phyloP scores from a whole-genome alignment of 1,284 basidiomycete species.

The Ceratobasidium sp. region DNA sequence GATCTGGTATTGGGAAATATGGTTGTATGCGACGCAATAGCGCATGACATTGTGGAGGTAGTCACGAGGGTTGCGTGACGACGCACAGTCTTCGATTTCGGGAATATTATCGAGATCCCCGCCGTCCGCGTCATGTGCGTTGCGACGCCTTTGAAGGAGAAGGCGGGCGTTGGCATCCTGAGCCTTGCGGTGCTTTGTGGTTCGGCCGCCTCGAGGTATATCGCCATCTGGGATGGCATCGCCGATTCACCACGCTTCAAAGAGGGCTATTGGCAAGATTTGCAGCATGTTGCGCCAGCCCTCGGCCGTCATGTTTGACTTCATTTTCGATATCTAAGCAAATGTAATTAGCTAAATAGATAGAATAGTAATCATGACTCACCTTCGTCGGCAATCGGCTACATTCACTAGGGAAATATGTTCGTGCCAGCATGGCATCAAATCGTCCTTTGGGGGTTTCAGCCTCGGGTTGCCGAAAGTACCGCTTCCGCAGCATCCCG shows the following conservation, averaged over 20 bases:
- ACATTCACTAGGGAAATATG: not conserved
- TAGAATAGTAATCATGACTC: not conserved
- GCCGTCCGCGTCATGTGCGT: not conserved
- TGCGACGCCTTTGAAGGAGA: not conserved
- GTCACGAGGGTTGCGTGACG: not conserved
- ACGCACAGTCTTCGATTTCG: not conserved
- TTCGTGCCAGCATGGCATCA: not conserved
- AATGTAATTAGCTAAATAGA: no score
- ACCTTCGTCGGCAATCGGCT: not conserved
- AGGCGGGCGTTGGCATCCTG: not conserved
- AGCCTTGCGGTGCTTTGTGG: not conserved
- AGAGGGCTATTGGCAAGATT: no score
- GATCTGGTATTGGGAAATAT: not conserved
- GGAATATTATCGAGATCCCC: not conserved
- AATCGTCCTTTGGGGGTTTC: not conserved
- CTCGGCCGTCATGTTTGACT: no score
- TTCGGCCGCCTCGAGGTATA: not conserved
- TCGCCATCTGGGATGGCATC: not conserved
- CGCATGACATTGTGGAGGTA: constrained; percentile 1
- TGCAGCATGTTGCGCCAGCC: no score
- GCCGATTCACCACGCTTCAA: not conserved
- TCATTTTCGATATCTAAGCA: no score
- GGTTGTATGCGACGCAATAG: not conserved
- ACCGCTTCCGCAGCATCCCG: not conserved
- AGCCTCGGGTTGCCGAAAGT: not conserved